Evolutionary conservation across 225 moss, liverwort and hornwort species (phyloP).

Genomic region (Lunularia cruciata): DNA sequence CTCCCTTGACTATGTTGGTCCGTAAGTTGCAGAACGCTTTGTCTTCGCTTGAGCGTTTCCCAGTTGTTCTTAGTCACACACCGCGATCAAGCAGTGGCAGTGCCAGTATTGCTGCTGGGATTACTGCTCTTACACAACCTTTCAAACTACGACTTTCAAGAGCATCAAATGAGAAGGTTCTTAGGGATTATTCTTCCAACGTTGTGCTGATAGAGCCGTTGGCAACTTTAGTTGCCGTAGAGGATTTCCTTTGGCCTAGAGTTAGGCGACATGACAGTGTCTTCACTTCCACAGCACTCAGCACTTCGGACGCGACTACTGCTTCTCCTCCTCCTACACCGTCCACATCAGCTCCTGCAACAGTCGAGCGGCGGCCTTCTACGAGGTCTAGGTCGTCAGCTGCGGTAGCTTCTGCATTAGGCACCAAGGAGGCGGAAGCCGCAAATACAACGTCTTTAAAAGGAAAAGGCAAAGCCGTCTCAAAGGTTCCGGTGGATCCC

Average conservation of each 20-base stretch:
- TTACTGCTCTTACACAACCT: conserved; percentile 87
- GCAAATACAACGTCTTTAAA: conserved; percentile 57
- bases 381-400: conserved; percentile 79
- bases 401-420: conserved; percentile 44
- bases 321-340: conserved; percentile 51
- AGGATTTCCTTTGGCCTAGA: conserved; percentile 98
- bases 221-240: conserved; percentile 87
- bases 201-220: conserved; percentile 92
- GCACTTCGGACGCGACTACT: conserved; percentile 57
- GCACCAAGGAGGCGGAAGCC: conserved; percentile 52
- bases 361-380: conserved; percentile 58
- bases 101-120: conserved; percentile 74
- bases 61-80: conserved; percentile 84
- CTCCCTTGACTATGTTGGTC: conserved; percentile 72
- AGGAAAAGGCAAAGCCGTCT: conserved; percentile 90
- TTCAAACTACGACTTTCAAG: conserved; percentile 93
- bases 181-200: conserved; percentile 89
- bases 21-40: conserved; percentile 96
- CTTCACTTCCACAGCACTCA: conserved; percentile 45
- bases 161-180: conserved; percentile 71
- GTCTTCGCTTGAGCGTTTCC: conserved; percentile 88
- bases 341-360: conserved; percentile 37
- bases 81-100: conserved; percentile 76
- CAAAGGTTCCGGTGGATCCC: conserved; percentile 58
- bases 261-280: conserved; percentile 79